Evolutionary conservation across 495 filamentous ascomycete species (phyloP), one percentile per base, ranked within the genome.

Genomic region (Cryomyces antarcticus): DNA sequence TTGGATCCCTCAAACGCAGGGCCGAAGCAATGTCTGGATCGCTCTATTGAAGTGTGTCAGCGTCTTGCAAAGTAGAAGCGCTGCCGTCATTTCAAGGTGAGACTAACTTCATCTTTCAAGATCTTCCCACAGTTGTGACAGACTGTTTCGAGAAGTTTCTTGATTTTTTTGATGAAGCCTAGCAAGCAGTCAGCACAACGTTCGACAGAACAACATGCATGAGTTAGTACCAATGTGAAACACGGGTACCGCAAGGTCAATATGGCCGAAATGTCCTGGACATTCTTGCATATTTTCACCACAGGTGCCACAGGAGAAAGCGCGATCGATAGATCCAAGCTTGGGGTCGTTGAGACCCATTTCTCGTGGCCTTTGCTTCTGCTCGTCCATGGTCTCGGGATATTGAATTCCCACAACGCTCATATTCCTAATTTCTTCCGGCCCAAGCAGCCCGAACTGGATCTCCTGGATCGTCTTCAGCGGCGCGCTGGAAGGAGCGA

Each of bases 111-210:
- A 70, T 94, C 85, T 56, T 82, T 75, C 62, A 89, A 70, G 50
- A 96, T 80, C 70, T 84, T 94, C 59, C 85, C 83, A 68, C 89
- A 99, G 62, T 89, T 93, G 63, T 89, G 87, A 70, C 89, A 99
- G 55, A 96, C 87, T 30, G 81, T 85, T 70, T 99, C 89, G 50
- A 99, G 69, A 45, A 99, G 67, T 67, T 94, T 96, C 73, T 99
- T 96, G 54, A 87, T 84, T 63, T 95, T 94, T 49, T 79, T 86
- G 62, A 99, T 76, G 62, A 94, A 97, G 49, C 89, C 78, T 81
- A 50, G 7, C 45, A 10, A 35, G 33, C 38, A 45, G 57, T 70
- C 46, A 69, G 61, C 45, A 45, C 47, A 28, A 35, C 27, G 30
- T 1, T 38, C 30, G 10, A 27, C n/a, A 27, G 12, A 41, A 40